Percentiles rank a stretch among this genome's conserved stretches.
Evolutionary conservation across 768 basidiomycete species (phyloP).

Genomic region (Termitomyces sp.): DNA sequence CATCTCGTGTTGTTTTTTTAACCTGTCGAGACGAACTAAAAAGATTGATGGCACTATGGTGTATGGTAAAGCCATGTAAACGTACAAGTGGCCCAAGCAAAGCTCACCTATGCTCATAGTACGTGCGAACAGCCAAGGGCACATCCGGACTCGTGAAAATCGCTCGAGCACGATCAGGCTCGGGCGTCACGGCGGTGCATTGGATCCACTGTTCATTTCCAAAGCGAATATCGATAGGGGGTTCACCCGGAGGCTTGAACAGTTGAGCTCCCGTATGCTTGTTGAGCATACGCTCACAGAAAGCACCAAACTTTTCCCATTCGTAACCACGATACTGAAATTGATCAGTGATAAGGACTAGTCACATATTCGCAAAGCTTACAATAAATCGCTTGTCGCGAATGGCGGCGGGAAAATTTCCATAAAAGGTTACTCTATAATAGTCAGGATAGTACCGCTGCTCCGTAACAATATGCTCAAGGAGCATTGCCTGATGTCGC

Average conservation of each 20-base stretch:
- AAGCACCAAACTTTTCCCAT: constrained; percentile 89
- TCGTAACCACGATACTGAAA: constrained; percentile 86
- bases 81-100: background rate
- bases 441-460: constrained; percentile 89
- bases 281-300: constrained; percentile 87
- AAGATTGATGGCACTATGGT: constrained; percentile 64
- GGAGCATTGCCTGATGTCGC: constrained; percentile 78
- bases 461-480: constrained; percentile 81
- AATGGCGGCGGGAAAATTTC: constrained; percentile 82
- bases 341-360: constrained; percentile 4
- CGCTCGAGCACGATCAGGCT: constrained; percentile 70
- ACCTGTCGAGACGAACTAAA: constrained; percentile 76
- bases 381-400: constrained; percentile 90
- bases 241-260: constrained; percentile 67
- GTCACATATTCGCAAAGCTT: constrained; percentile 23
- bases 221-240: constrained; percentile 73
- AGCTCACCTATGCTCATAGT: constrained; percentile 79
- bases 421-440: constrained; percentile 91
- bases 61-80: background rate
- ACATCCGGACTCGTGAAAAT: constrained; percentile 87
- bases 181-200: constrained; percentile 79
- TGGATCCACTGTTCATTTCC: constrained; percentile 84
- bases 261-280: constrained; percentile 86
- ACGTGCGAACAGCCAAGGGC: constrained; percentile 69
- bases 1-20: constrained; percentile 57